Percentiles rank a stretch among this genome's conserved stretches.
These are phyloP conservation scores for Umbelopsis isabellina DNA, from an alignment of 192 early-diverging fungal genomes.

Conservation along the genomic window DNA sequence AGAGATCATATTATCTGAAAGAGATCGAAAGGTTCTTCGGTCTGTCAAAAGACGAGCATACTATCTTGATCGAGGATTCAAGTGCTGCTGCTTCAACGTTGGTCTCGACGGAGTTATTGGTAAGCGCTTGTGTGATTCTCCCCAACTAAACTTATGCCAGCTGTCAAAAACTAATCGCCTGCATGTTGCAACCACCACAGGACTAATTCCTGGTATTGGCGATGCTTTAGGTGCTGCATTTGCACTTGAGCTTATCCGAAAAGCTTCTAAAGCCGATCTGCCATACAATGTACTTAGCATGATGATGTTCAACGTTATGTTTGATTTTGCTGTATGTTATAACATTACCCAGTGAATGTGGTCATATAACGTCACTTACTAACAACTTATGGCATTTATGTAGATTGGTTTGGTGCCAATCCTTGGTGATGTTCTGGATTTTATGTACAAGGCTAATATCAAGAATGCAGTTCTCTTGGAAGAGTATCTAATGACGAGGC, in stretches of 20 bases:
- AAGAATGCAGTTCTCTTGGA: slow-evolving; percentile 56
- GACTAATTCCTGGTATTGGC: slow-evolving; percentile 54
- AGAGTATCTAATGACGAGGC: slow-evolving; percentile 40
- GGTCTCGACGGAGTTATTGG: slow-evolving; percentile 55
- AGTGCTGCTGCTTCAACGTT: slow-evolving; percentile 44
- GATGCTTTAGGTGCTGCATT: slow-evolving; percentile 46
- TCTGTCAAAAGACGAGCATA: slow-evolving; percentile 50
- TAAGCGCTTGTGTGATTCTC: slow-evolving; percentile 14
- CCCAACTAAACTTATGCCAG: slow-evolving; percentile 1
- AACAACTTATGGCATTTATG: neutral
- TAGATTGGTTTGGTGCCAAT: slow-evolving; percentile 57
- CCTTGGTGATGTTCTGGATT: slow-evolving; percentile 53
- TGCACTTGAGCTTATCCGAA: slow-evolving; percentile 44
- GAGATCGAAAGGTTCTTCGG: slow-evolving; percentile 34
- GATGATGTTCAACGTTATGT: slow-evolving; percentile 52
- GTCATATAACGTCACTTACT: neutral
- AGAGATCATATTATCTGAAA: slow-evolving; percentile 30
- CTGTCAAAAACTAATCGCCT: neutral
- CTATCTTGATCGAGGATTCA: slow-evolving; percentile 48
- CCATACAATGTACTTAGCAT: slow-evolving; percentile 37
- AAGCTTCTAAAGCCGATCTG: slow-evolving; percentile 47
- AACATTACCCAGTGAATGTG: neutral
- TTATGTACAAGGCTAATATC: slow-evolving; percentile 54
- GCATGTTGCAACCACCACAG: slow-evolving; percentile 24
- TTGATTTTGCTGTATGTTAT: slow-evolving; percentile 56